Evolutionary conservation across 169 alveolate genomes (phyloP), one percentile per base, ranked within the genome.

Genomic region (Besnoitia besnoiti): DNA sequence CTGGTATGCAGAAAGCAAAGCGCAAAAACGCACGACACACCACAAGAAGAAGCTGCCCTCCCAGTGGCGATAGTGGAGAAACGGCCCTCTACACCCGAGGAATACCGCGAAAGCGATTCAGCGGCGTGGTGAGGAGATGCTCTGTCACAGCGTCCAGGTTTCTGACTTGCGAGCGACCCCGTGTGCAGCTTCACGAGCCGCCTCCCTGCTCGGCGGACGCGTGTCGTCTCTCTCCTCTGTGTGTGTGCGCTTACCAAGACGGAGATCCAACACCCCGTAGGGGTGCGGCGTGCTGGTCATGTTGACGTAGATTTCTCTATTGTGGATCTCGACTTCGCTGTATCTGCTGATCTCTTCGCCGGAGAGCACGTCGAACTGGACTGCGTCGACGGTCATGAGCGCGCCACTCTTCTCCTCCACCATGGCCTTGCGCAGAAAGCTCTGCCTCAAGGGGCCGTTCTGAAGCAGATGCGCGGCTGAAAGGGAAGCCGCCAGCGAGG

Each of bases 291-390:
- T 59, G 55, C 51, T 59, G 0, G 93, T 33, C 89, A 75, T 47
- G 82, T 75, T 79, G 46, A 79, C 90, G 47, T 91, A 91, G 49
- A 80, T 89, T 46, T 82, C 91, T 5, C 85, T 7, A 40, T 91
- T 91, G 55, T 55, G 40, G 85, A 91, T 88, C 89, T 84, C 92
- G 19, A 89, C 90, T 59, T 79, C 87, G 37, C 90, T 62, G 73
- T 76, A 89, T 39, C 90, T 88, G 39, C 91, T n/a, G 21, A 93
- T 93, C 47, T 93, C 93, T 14, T 77, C 93, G 30, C 90, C 62
- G 24, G 75, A 73, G 77, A 93, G 91, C 35, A 82, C 92, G 7
- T 90, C 84, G 82, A 93, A 93, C 55, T 90, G 92, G 77, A 93
- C 95, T 30, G 90, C 92, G n/a, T 88, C 93, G 37, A 93, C 93